Evolutionary conservation across 2,329 filamentous ascomycete genomes (phyloP), one percentile per base, ranked within the genome.

Genomic region (Emmonsiellopsis sp.): DNA sequence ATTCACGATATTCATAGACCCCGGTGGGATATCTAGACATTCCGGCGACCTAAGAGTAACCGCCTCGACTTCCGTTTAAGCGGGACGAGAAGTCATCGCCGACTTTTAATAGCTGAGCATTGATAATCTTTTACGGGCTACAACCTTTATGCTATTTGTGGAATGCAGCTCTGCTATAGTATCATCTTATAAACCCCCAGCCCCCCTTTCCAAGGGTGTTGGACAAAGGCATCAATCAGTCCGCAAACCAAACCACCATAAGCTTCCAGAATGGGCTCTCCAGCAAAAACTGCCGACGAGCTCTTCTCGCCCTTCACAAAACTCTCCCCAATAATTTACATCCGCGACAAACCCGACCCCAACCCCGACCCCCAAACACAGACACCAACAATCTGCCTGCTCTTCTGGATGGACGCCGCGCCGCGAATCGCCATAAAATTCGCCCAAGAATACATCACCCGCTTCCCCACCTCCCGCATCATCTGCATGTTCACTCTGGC

Each of bases 361-460:
- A 11, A n/a, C 13, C 21, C 17, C 34, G 11, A 27, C 17, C 21
- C 37, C 27, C 7, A 14, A 14, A 33, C 21, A 2, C 48, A 32
- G 37, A 31, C 52, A n/a, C 66, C 67, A 14, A 68, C 68, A 45
- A 68, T 78, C 31, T 65, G 78, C 51, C 61, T 78, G 52, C 63
- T 74, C 49, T 69, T 74, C 56, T 79, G 76, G 76, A 74, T 77
- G 65, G 72, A 73, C 49, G 76, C 75, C 2, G 60, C 63, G 6
- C 60, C 68, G 1, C 67, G 70, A 13, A 70, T 75, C 45, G 63
- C 77, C 32, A 60, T 67, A 49, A 78, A 78, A 64, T 79, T 77
- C 58, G 67, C 73, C n/a, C 53, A 63, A 1, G 65, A 68, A 51
- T 78, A 79, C 60, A 63, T 65, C 31, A 63, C 61, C 1, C 64